Base-by-base conservation (phyloP, 148 eudicot species). In the Vaccinium corymbosum region DNA sequence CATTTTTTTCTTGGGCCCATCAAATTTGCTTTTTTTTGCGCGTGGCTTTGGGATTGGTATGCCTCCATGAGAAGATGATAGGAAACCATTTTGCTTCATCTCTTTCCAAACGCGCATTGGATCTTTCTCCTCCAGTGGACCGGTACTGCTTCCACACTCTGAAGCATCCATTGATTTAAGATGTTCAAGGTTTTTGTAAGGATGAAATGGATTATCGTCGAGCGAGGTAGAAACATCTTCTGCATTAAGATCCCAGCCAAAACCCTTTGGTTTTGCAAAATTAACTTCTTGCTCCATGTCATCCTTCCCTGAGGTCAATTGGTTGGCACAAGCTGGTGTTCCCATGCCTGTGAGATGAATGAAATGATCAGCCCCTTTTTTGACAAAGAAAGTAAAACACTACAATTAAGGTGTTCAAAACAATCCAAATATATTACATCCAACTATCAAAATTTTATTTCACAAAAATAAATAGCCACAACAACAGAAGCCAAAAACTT, bases 41-140 rank as follows among this genome's bases (percentile, higher is more conserved):
- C 94, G 93, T 35, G 87, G 90, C 89, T 93, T 97, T 74, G 99
- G 96, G 38, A 86, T 85, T 22, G 93, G 93, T 83, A 90, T 83
- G 59, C 90, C 88, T 78, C 95, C 95, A 82, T 89, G 85, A 79
- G 90, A 84, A 83, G 90, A 80, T 49, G 99, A 93, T 46, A 97
- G 83, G 82, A 92, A 97, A 68, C 98, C 98, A 82, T 97, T 94
- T 90, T 94, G 91, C 88, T 97, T 97, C 98, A 97, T 92, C 85
- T 94, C 94, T 74, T 93, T 90, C 99, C 99, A 97, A 27, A 90
- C 86, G 76, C 76, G 90, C 88, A 95, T 86, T 56, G 94, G 86
- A 72, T 93, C 95, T 82, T 89, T 94, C 50, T 90, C 91, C 48
- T 88, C 93, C 81, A 82, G 29, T 10, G 90, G 90, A 50, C 90